A percentile compares a stretch with the other conserved stretches of the same genome.
Conservation (phyloP, 1,284 basidiomycete genomes). For the Dichomitus squalens region DNA sequence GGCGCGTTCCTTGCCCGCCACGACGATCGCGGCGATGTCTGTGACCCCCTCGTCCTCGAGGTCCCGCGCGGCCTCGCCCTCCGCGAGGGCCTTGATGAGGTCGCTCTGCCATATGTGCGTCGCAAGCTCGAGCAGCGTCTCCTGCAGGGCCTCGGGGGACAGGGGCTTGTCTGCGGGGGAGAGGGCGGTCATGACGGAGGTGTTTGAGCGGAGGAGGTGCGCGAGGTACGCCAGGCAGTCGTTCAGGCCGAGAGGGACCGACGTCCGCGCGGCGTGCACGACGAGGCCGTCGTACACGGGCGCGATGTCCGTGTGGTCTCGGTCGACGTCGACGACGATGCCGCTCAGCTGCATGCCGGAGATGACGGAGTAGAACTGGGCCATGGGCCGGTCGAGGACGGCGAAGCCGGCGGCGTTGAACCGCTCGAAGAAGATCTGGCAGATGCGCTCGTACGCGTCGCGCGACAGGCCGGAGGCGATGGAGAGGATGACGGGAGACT, state of each 20-base stretch:
- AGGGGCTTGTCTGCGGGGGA: slow-evolving; percentile 50
- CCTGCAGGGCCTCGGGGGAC: slow-evolving; percentile 47
- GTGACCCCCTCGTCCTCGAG: slow-evolving; percentile 84
- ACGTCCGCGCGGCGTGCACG: slow-evolving; percentile 59
- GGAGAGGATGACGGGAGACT: slow-evolving; percentile 82
- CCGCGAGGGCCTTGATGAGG: slow-evolving; percentile 69
- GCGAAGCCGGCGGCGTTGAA: slow-evolving; percentile 90
- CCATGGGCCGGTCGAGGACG: slow-evolving; percentile 84
- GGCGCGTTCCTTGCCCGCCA: slow-evolving; percentile 80
- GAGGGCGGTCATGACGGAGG: slow-evolving; percentile 66
- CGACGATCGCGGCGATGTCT: slow-evolving; percentile 81
- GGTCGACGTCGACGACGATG: slow-evolving; percentile 85
- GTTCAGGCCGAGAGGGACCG: slow-evolving; percentile 65
- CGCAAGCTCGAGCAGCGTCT: slow-evolving; percentile 59
- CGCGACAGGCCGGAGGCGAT: slow-evolving; percentile 75
- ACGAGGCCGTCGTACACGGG: slow-evolving; percentile 83
- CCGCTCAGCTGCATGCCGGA: slow-evolving; percentile 67
- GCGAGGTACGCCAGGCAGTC: slow-evolving; percentile 82
- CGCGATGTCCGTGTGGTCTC: slow-evolving; percentile 74
- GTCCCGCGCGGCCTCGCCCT: slow-evolving; percentile 59
- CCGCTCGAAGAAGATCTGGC: slow-evolving; percentile 93
- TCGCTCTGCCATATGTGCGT: slow-evolving; percentile 61
- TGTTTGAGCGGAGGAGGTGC: slow-evolving; percentile 65
- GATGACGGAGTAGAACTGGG: slow-evolving; percentile 78
- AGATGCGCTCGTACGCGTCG: slow-evolving; percentile 72